Conservation (phyloP, 2,329 filamentous ascomycete genomes). For the Penicillium sp. region DNA sequence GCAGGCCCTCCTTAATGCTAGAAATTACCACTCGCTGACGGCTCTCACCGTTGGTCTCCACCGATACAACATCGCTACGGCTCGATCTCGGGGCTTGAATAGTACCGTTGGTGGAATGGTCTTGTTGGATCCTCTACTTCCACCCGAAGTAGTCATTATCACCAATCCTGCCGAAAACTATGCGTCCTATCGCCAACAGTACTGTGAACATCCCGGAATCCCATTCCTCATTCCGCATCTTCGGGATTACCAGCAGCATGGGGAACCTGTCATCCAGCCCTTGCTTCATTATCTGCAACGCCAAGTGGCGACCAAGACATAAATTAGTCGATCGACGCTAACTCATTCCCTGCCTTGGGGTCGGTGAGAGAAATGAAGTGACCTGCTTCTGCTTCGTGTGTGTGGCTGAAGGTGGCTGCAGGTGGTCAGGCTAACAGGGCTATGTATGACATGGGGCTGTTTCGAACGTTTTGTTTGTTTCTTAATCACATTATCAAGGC, state of each 20-base stretch:
- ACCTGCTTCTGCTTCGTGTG: slow-evolving; percentile 20
- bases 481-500: neutral
- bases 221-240: slow-evolving; percentile 49
- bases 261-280: slow-evolving; percentile 36
- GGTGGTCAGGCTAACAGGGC: slow-evolving; percentile 16
- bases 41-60: slow-evolving; percentile 46
- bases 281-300: slow-evolving; percentile 37
- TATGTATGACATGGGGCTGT: slow-evolving; percentile 1
- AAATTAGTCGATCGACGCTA: slow-evolving; percentile 10
- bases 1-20: slow-evolving; percentile 38
- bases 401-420: slow-evolving; percentile 27
- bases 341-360: slow-evolving; percentile 1
- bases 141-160: slow-evolving; percentile 35
- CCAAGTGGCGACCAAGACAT: slow-evolving; percentile 8
- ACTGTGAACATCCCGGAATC: slow-evolving; percentile 41
- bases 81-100: slow-evolving; percentile 26
- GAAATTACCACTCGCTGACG: slow-evolving; percentile 47
- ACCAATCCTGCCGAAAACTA: slow-evolving; percentile 43
- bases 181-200: slow-evolving; percentile 43
- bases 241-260: slow-evolving; percentile 40
- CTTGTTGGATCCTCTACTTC: slow-evolving; percentile 33
- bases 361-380: slow-evolving; percentile 13
- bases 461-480: slow-evolving; percentile 15
- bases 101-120: slow-evolving; percentile 27
- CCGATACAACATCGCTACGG: slow-evolving; percentile 38